Evolutionary conservation across 305 asterid genomes (phyloP).

Genomic region (Fraxinus nigra): DNA sequence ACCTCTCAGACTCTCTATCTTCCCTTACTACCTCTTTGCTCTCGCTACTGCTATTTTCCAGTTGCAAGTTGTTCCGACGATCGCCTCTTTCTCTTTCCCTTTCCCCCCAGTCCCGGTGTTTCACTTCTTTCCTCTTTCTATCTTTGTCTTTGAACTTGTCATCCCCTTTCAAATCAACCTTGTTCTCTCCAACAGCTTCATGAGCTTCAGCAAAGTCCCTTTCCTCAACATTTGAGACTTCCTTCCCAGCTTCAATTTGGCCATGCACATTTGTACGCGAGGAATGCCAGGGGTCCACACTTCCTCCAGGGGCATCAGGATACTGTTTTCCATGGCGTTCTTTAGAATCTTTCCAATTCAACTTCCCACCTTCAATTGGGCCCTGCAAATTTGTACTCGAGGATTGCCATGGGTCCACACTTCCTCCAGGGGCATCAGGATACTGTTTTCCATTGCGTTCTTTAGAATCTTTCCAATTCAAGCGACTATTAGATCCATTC

Average conservation of each 20-base stretch:
- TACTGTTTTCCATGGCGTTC: constrained; percentile 62
- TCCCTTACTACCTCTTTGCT: constrained; percentile 68
- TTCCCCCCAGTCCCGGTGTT: constrained; percentile 88
- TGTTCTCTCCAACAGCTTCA: constrained; percentile 84
- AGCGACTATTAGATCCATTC: constrained; percentile 47
- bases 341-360: constrained; percentile 66
- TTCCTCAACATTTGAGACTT: constrained; percentile 44
- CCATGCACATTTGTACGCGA: constrained; percentile 53
- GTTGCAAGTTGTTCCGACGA: constrained; percentile 55
- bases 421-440: constrained; percentile 59
- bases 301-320: constrained; percentile 59
- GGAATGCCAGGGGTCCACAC: constrained; percentile 54
- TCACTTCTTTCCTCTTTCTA: constrained; percentile 83
- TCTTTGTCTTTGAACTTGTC: constrained; percentile 83
- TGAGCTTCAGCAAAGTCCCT: constrained; percentile 61
- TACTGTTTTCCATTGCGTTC: constrained; percentile 62
- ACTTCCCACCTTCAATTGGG: constrained; percentile 50
- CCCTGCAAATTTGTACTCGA: constrained; percentile 52
- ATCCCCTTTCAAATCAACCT: constrained; percentile 74
- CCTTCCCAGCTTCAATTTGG: constrained; percentile 55
- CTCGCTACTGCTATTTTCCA: constrained; percentile 52
- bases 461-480: constrained; percentile 66
- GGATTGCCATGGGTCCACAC: constrained; percentile 54
- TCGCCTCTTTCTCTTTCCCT: constrained; percentile 72
- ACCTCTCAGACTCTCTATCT: constrained; percentile 76